phyloP scores from a whole-genome alignment of 306 rosid genomes.

The Acacia melanoxylon region DNA sequence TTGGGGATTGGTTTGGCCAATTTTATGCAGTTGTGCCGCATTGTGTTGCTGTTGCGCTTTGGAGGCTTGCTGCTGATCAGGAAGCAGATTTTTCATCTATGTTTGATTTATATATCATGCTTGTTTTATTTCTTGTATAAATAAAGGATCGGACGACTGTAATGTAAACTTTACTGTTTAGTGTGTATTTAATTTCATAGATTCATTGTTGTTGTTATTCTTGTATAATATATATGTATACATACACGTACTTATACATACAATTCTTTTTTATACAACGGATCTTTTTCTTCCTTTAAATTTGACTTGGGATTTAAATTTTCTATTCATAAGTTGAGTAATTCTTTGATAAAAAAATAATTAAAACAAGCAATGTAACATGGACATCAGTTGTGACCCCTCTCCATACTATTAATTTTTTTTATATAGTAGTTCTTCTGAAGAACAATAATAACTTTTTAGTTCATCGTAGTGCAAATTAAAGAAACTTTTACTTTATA shows the following conservation, averaged over 20 bases:
- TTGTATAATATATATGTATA: neutral
- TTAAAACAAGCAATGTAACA: too few species aligned
- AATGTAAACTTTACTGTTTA: neutral
- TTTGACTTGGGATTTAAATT: neutral
- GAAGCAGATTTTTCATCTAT: neutral
- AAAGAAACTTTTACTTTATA: too few species aligned
- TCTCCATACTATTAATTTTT: too few species aligned
- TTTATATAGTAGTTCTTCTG: too few species aligned
- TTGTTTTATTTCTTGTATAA: neutral
- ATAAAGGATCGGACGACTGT: too few species aligned
- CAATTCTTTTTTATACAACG: neutral
- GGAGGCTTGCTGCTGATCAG: conserved; percentile 68
- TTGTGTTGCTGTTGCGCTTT: conserved; percentile 73
- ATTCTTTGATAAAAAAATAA: too few species aligned
- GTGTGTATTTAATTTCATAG: neutral
- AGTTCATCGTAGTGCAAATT: too few species aligned
- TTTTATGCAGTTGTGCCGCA: conserved; percentile 64
- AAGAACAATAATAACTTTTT: too few species aligned
- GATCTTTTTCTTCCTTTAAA: neutral
- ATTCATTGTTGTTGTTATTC: neutral
- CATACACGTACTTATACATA: neutral
- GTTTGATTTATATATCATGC: neutral
- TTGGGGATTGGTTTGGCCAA: neutral
- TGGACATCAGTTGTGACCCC: too few species aligned
- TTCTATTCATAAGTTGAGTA: neutral